phyloP scores from a whole-genome alignment of 306 rosid genomes.

The Lotus japonicus region DNA sequence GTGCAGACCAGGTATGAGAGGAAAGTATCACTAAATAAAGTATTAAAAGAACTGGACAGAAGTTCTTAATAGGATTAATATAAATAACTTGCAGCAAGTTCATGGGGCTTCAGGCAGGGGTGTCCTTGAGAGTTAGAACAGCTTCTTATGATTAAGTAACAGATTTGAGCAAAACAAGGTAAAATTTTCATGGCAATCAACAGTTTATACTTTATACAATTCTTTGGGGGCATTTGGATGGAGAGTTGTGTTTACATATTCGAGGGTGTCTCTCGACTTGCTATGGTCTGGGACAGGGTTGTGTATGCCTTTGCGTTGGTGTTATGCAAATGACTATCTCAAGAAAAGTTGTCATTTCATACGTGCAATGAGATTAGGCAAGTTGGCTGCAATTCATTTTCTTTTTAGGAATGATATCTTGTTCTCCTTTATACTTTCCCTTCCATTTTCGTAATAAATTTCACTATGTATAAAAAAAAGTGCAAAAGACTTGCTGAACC shows the following conservation, averaged over 20 bases:
- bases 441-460: not conserved
- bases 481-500: slow-evolving; percentile 37
- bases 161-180: not conserved
- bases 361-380: not conserved
- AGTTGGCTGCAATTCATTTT: not conserved
- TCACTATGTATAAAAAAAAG: not conserved
- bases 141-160: not conserved
- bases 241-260: not conserved
- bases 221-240: slow-evolving; percentile 2
- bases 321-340: too few relatives aligned
- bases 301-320: too few relatives aligned
- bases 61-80: not conserved
- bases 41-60: not conserved
- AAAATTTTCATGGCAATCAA: not conserved
- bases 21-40: too few relatives aligned
- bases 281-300: too few relatives aligned
- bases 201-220: not conserved
- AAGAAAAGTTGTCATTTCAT: too few relatives aligned
- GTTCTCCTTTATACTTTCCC: not conserved
- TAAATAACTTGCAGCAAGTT: not conserved
- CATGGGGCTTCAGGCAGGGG: not conserved
- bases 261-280: too few relatives aligned
- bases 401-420: not conserved
- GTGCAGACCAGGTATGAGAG: not conserved
- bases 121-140: not conserved